A percentile compares a stretch with the other conserved stretches of the same genome.
Evolutionary conservation across 305 asterid genomes (phyloP).

Genomic region (Fraxinus baroniana): DNA sequence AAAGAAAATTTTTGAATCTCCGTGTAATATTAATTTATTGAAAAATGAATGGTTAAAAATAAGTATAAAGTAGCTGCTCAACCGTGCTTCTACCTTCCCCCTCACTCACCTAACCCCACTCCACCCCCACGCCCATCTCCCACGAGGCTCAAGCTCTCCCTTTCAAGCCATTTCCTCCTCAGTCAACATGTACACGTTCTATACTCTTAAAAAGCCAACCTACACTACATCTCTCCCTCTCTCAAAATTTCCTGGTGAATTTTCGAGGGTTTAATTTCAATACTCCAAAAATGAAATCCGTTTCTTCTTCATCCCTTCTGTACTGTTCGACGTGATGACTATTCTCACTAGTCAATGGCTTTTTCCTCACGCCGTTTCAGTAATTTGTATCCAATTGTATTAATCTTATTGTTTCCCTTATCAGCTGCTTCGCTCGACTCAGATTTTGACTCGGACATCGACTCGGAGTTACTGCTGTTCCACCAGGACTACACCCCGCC

Average conservation of each 20-base stretch:
- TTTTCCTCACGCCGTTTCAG: conserved; percentile 23
- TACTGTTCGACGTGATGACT: conserved; percentile 47
- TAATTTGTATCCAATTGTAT: conserved; percentile 25
- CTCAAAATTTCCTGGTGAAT: conserved; percentile 26
- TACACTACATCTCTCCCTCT: neutral
- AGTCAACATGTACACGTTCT: conserved; percentile 17
- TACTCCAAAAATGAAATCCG: conserved; percentile 40
- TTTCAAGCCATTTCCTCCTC: conserved; percentile 3
- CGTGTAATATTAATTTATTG: no score
- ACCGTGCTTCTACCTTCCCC: neutral
- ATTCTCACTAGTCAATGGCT: conserved; percentile 40
- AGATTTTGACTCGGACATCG: conserved; percentile 40
- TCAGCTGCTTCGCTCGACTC: conserved; percentile 29
- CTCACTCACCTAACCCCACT: neutral
- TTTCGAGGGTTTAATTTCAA: conserved; percentile 25
- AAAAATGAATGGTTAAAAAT: no score
- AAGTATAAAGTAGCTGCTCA: neutral
- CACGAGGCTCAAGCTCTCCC: neutral
- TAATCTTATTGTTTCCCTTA: conserved; percentile 18
- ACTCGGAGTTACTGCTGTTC: conserved; percentile 50
- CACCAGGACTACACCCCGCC: conserved; percentile 99
- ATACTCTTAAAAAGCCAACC: conserved; percentile 18
- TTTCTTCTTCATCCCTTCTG: conserved; percentile 24
- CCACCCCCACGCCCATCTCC: neutral
- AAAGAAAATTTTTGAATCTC: no score